Percentiles rank a stretch among this genome's conserved stretches.
Evolutionary conservation across 176 grass and related monocot species (phyloP).

Genomic region (Areca catechu): DNA sequence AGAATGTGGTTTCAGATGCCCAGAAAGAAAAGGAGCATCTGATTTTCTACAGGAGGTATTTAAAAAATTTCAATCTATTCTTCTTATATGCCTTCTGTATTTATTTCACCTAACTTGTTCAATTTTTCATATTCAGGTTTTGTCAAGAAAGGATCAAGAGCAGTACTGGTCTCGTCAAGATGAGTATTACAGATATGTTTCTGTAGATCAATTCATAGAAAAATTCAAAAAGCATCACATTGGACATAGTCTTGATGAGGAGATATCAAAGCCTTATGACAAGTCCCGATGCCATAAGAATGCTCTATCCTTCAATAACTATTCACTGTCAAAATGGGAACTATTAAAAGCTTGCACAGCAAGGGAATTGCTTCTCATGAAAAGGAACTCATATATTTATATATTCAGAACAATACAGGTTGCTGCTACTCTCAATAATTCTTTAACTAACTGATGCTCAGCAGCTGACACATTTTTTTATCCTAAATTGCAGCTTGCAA

Average conservation of each 20-base stretch:
- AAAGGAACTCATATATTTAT: constrained; percentile 56
- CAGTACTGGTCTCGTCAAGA: constrained; percentile 46
- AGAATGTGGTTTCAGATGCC: constrained; percentile 66
- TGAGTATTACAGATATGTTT: constrained; percentile 49
- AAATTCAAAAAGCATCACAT: constrained; percentile 45
- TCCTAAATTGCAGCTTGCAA: constrained; percentile 31
- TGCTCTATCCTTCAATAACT: constrained; percentile 48
- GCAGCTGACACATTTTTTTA: no score
- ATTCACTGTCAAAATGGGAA: constrained; percentile 55
- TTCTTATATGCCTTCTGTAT: neutral
- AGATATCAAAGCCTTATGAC: constrained; percentile 37
- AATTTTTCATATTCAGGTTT: constrained; percentile 27
- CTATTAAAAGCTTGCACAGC: constrained; percentile 60
- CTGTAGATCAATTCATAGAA: constrained; percentile 40
- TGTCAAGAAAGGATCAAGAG: constrained; percentile 68
- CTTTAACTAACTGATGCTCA: constrained; percentile 16
- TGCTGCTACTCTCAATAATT: neutral
- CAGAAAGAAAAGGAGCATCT: constrained; percentile 57
- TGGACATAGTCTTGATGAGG: constrained; percentile 28
- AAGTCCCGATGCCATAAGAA: constrained; percentile 29
- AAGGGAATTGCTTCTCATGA: constrained; percentile 67
- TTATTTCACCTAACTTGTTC: neutral
- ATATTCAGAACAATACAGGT: constrained; percentile 35
- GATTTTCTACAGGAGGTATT: constrained; percentile 89
- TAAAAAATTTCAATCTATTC: neutral